Evolutionary conservation across 2,329 filamentous ascomycete genomes (phyloP), one percentile per base, ranked within the genome.

Genomic region (Fusarium sp.): DNA sequence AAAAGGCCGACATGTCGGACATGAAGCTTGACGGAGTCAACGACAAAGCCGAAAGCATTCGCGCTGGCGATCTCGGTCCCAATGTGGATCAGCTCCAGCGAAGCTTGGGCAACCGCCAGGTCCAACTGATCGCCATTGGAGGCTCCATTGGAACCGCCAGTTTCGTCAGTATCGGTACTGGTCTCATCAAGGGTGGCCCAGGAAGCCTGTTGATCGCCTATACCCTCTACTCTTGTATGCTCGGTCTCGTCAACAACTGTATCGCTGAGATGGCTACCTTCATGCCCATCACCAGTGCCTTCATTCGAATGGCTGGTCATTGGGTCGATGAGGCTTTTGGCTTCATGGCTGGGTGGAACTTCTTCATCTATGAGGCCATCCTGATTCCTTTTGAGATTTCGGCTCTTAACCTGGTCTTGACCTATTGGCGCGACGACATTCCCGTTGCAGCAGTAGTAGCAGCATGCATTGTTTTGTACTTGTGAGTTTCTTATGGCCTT

Each of bases 321-420:
- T 71, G 69, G 69, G 69, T 71, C 11, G 69, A 71, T 29, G 69
- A 71, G 52, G 66, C 69, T 2, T 71, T 71, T 61, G 69, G 69
- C 34, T 71, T 71, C 18, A 71, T 71, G 69, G 69, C 69, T 4
- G 69, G 69, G 1, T 71, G 66, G 69, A 71, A 71, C 62, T 71
- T 71, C 38, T 71, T 71, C 45, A 54, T 71, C 37, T 71, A 71
- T 18, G 69, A 71, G 27, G 69, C 69, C 18, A 35, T 71, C 20
- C 58, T 71, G 6, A 71, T 71, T 47, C 69, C 69, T 1, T 71
- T 71, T 24, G 69, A 71, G 66, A 71, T 71, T 47, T 71, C 69
- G 6, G 69, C 69, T 5, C 58, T 71, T 5, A 71, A 71, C 40
- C 62, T 71, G 11, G 69, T 71, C 2, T 37, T 71, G 52, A 69